These are phyloP conservation scores for Tolypocladium ovalisporum DNA, from an alignment of 2,329 filamentous ascomycete species.

Conservation along the genomic window DNA sequence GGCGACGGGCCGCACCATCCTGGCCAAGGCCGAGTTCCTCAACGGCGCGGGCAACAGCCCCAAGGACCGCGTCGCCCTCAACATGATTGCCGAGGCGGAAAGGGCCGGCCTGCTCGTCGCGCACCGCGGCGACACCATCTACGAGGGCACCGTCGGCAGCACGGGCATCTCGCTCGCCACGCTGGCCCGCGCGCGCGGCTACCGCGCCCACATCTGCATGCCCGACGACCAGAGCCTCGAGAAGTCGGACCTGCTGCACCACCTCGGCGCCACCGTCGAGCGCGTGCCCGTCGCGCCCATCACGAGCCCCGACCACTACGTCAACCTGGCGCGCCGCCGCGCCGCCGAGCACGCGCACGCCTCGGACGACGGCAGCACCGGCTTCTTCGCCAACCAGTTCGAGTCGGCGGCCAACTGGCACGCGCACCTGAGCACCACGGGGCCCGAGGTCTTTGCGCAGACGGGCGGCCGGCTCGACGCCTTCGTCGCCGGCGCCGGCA, in stretches of 20 bases:
- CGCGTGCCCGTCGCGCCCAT: conserved; percentile 86
- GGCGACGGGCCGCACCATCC: conserved; percentile 77
- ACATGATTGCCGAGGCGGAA: conserved; percentile 80
- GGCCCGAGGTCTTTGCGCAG: conserved; percentile 80
- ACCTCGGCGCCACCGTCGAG: conserved; percentile 87
- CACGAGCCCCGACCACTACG: conserved; percentile 85
- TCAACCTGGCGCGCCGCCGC: conserved; percentile 75
- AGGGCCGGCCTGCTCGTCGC: conserved; percentile 63
- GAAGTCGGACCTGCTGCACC: conserved; percentile 79
- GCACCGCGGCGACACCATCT: conserved; percentile 81
- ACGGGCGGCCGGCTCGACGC: conserved; percentile 66
- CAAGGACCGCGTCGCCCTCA: conserved; percentile 88
- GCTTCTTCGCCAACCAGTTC: conserved; percentile 95
- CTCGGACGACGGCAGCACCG: conserved; percentile 50
- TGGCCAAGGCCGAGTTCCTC: conserved; percentile 92
- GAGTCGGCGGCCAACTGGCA: conserved; percentile 82
- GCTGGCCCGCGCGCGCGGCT: conserved; percentile 77
- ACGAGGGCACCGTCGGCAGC: conserved; percentile 93
- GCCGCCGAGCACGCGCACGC: conserved; percentile 61
- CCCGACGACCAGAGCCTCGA: conserved; percentile 81
- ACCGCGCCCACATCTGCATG: conserved; percentile 95
- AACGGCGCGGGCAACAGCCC: conserved; percentile 91
- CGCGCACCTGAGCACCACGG: conserved; percentile 73
- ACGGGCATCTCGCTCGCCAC: conserved; percentile 92
- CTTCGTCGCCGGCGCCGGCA: conserved; percentile 89